These are phyloP conservation scores for Gentiana straminea DNA, from an alignment of 257 asterid species.

Conservation along the genomic window DNA sequence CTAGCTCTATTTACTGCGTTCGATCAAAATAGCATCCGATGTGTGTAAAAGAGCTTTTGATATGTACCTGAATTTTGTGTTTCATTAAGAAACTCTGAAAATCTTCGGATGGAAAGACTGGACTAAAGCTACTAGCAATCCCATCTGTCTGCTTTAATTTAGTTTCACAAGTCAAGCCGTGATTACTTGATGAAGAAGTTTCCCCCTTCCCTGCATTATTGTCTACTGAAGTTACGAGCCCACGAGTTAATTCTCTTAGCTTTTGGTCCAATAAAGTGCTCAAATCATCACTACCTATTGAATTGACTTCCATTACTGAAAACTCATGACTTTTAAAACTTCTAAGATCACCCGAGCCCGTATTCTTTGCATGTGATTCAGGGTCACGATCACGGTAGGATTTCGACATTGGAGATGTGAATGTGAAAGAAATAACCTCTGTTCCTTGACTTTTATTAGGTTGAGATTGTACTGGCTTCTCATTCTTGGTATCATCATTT, in stretches of 20 bases:
- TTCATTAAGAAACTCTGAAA: slow-evolving; percentile 17
- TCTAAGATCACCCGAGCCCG: slow-evolving; percentile 26
- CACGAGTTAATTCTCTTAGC: slow-evolving; percentile 51
- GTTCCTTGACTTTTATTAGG: slow-evolving; percentile 35
- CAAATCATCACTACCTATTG: slow-evolving; percentile 52
- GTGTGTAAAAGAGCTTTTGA: background rate
- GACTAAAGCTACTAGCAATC: slow-evolving; percentile 21
- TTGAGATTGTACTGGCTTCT: slow-evolving; percentile 31
- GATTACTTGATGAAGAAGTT: slow-evolving; percentile 16
- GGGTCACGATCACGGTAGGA: slow-evolving; percentile 19
- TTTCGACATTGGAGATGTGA: slow-evolving; percentile 67
- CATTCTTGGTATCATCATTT: slow-evolving; percentile 23
- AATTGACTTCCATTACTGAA: slow-evolving; percentile 27
- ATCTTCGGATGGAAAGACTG: slow-evolving; percentile 20
- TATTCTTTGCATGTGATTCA: slow-evolving; percentile 24
- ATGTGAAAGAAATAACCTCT: slow-evolving; percentile 81
- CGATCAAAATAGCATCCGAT: background rate
- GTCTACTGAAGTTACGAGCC: slow-evolving; percentile 40
- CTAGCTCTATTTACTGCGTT: background rate
- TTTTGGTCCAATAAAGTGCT: slow-evolving; percentile 76
- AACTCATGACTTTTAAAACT: slow-evolving; percentile 25
- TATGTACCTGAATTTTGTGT: slow-evolving; percentile 33
- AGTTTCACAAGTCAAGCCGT: slow-evolving; percentile 16
- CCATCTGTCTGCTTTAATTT: slow-evolving; percentile 21
- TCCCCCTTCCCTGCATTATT: slow-evolving; percentile 19